These are phyloP conservation scores for Trichoderma atroviride DNA, from an alignment of 2,329 filamentous ascomycete genomes.

Conservation along the genomic window DNA sequence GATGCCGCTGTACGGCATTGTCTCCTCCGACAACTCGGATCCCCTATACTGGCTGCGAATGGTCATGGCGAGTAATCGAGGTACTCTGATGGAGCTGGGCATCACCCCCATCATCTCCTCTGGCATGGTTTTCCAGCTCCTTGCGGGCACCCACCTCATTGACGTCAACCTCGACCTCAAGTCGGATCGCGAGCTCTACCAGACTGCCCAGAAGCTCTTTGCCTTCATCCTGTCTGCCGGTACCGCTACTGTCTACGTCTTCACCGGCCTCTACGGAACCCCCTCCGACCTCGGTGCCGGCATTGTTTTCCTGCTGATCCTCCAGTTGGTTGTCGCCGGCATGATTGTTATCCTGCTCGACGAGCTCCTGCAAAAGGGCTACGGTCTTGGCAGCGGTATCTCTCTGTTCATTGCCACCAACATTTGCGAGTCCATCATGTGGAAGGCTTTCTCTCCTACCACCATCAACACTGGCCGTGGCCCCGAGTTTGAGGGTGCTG, in stretches of 20 bases:
- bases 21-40: conserved; percentile 97
- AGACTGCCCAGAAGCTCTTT: conserved; percentile 98
- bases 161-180: conserved; percentile 99
- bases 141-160: conserved; percentile 98
- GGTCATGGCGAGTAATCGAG: conserved; percentile 99
- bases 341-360: conserved; percentile 99
- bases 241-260: conserved; percentile 96
- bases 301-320: conserved; percentile 96
- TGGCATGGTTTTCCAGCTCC: conserved; percentile 99
- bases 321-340: conserved; percentile 95
- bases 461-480: conserved; percentile 99
- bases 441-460: conserved; percentile 99
- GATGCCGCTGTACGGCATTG: conserved; percentile 99
- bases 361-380: conserved; percentile 98
- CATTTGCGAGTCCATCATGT: conserved; percentile 99
- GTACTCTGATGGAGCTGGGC: conserved; percentile 93
- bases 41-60: conserved; percentile 99
- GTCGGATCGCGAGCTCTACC: conserved; percentile 99
- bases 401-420: conserved; percentile 99
- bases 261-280: conserved; percentile 96
- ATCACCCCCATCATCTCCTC: conserved; percentile 99
- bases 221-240: conserved; percentile 97
- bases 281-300: conserved; percentile 95
- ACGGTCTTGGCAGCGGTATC: conserved; percentile 97
- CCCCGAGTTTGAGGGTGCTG: conserved; percentile 97